Evolutionary conservation across 768 basidiomycete species (phyloP), one percentile per base, ranked within the genome.

Genomic region (Phylloporus arenicola): DNA sequence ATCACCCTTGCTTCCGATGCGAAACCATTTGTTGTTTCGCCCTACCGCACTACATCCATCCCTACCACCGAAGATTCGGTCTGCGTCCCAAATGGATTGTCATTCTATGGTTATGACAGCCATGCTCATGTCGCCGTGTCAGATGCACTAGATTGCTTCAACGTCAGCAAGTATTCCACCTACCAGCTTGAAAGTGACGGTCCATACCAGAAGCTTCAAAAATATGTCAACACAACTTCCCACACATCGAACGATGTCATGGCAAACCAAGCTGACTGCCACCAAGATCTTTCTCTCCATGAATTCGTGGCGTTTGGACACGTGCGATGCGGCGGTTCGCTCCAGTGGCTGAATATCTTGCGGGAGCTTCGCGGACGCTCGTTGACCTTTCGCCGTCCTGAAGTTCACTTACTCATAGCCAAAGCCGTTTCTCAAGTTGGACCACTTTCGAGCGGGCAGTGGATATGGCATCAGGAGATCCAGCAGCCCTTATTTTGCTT

Each of bases 331-430:
- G 78, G 80, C 1, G 52, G 64, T 0, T 56, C 45, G 1, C 57
- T 81, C 0, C 80, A 81, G 41, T 80, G 78, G 79, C 57, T 72
- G 30, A 81, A 80, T 46, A 72, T 81, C 20, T 48, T 68, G 16
- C 69, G 72, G 19, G 75, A 73, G 51, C 55, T 81, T 14, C 66
- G 64, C 4, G 64, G 62, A 1, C 62, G 67, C 20, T 52, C 56
- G 0, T 51, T 82, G 37, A 69, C 61, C 4, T 72, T 82, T 43
- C 62, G 66, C 17, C 47, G 56, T 5, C 62, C 65, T 1, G 73
- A 71, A 12, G 72, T 80, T 0, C 68, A 78, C 42, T 44, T 61
- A 0, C 62, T 81, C 3, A 16, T 80, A 1, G 60, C 56, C 6
- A 79, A 79, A 50, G 67, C 79, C 3, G 64, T 64, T 0, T 72